Base-by-base conservation (phyloP, 208 protist genomes). In the Leishmania tropica region DNA sequence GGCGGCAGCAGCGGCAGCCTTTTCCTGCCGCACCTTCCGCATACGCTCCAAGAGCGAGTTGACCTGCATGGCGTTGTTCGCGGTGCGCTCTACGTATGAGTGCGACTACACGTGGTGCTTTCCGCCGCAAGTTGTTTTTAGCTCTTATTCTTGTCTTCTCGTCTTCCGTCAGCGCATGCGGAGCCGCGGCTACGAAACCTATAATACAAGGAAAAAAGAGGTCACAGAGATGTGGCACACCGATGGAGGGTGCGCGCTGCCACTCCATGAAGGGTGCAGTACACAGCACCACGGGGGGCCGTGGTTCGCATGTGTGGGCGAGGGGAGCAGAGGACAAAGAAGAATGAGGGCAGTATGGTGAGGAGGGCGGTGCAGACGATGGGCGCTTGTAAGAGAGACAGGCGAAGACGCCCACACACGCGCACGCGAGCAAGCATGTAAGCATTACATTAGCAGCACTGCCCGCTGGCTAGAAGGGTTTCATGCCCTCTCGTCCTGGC, bases 1-100 rank as follows among this genome's bases (percentile, higher is more conserved):
- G 60, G 76, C 42, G 3, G 79, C 83, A 10, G 81, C 80, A 11
- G 85, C 84, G 10, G 70, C 72, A 11, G 78, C 88, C 60, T 81
- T 82, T 80, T 89, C 81, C 77, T 91, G 85, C 35, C 83, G 83
- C 81, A 85, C 76, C 83, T 86, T 87, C 53, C 88, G 85, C 83
- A 91, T 88, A 19, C 81, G 79, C 78, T 91, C 88, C 28, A 91
- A 75, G 6, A 89, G 47, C 24, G 81, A 82, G 71, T 81, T 88
- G 78, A 88, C 81, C 62, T 85, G 75, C 78, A 83, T 83, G 24
- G 53, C 53, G 42, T 42, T 17, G 70, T 3, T 8, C 24, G 28
- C 28, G 47, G 45, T 54, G 10, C 24, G 1, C 70, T 53, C 45
- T 2, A 74, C 45, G 70, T 74, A 62, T 64, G 31, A 10, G 51